phyloP scores from a whole-genome alignment of 2,329 filamentous ascomycete species.

The Pyrenochaeta sp. region DNA sequence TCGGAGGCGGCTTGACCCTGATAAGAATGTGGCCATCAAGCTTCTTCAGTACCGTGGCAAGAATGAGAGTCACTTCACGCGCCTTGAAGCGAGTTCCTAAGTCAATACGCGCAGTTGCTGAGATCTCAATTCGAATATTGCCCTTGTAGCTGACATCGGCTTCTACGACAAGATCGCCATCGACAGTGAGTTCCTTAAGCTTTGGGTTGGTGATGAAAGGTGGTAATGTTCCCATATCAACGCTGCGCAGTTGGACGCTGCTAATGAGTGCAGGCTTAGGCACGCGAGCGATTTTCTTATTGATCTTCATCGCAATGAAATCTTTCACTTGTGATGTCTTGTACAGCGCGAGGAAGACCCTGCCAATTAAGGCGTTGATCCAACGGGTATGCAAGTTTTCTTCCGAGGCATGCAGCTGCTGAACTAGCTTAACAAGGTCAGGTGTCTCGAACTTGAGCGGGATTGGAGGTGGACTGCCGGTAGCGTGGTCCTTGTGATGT shows the following conservation, averaged over 20 bases:
- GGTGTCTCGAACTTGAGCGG: conserved; percentile 82
- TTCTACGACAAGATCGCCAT: conserved; percentile 88
- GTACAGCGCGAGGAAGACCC: conserved; percentile 87
- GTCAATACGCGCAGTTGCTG: conserved; percentile 91
- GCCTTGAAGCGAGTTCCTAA: conserved; percentile 88
- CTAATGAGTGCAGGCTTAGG: conserved; percentile 92
- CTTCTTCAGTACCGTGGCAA: conserved; percentile 85
- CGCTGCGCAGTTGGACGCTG: conserved; percentile 79
- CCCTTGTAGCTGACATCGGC: conserved; percentile 89
- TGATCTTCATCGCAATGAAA: conserved; percentile 83
- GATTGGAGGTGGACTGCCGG: conserved; percentile 66
- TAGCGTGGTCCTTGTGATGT: conserved; percentile 64
- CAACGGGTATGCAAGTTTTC: conserved; percentile 90
- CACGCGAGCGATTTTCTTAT: conserved; percentile 94
- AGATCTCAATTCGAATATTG: conserved; percentile 87
- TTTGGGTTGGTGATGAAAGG: conserved; percentile 90
- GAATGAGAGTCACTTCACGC: conserved; percentile 85
- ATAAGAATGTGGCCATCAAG: conserved; percentile 85
- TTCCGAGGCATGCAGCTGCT: conserved; percentile 88
- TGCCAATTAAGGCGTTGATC: conserved; percentile 90
- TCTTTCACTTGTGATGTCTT: conserved; percentile 83
- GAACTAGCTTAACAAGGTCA: conserved; percentile 88
- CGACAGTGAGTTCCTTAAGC: conserved; percentile 87
- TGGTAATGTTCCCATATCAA: conserved; percentile 85
- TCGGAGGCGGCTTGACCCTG: conserved; percentile 92